Evolutionary conservation across 345 rosid species (phyloP).

Genomic region (Citrus mangshanensis): DNA sequence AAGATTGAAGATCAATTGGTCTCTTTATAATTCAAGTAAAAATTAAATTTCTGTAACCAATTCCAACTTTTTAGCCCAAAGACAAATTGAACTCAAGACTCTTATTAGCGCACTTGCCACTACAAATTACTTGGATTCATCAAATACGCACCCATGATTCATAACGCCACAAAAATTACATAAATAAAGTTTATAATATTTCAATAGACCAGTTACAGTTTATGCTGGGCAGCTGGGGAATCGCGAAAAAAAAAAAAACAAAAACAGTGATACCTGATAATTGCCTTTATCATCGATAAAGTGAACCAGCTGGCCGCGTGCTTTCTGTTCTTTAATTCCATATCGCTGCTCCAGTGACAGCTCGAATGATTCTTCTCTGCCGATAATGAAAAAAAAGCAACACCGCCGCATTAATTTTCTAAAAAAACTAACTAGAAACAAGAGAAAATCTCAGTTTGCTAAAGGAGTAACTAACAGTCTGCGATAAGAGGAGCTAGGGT

Average conservation of each 20-base stretch:
- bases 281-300: slow-evolving; percentile 45
- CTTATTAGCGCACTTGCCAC: not conserved
- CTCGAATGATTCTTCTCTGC: slow-evolving; percentile 60
- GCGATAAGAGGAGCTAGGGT: slow-evolving; percentile 40
- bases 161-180: not conserved
- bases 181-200: too few species aligned
- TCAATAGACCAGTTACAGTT: not conserved
- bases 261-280: slow-evolving; percentile 45
- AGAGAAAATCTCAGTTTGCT: not conserved
- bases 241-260: too few species aligned
- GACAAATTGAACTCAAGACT: not conserved
- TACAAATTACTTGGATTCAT: not conserved
- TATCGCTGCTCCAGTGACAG: slow-evolving; percentile 45
- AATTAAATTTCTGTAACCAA: not conserved
- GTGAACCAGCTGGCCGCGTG: slow-evolving; percentile 47
- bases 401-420: not conserved
- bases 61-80: not conserved
- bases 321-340: slow-evolving; percentile 40
- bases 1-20: not conserved
- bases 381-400: not conserved
- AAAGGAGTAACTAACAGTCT: slow-evolving; percentile 40
- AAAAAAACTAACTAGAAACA: not conserved
- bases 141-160: not conserved
- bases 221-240: not conserved
- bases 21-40: not conserved